Conservation (phyloP, 495 filamentous ascomycete genomes). For the Monascus purpureus region DNA sequence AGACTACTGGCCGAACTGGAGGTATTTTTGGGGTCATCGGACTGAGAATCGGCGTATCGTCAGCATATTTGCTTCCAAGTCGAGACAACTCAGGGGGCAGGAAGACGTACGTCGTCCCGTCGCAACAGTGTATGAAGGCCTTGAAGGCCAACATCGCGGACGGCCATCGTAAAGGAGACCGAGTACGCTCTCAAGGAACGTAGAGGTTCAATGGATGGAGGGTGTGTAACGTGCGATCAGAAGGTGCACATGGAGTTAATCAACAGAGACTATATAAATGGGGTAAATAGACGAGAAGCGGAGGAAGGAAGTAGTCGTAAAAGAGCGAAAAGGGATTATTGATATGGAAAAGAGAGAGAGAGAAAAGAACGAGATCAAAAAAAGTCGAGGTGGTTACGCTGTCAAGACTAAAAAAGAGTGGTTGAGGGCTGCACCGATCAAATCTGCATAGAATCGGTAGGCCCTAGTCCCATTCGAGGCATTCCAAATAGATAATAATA, state of each 20-base stretch:
- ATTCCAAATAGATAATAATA: too few relatives aligned
- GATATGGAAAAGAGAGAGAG: background rate
- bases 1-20: slow-evolving; percentile 42
- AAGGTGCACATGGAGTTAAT: too few relatives aligned
- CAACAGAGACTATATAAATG: too few relatives aligned
- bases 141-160: slow-evolving; percentile 10
- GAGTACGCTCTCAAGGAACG: too few relatives aligned
- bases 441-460: too few relatives aligned
- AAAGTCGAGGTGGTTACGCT: background rate
- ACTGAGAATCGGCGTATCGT: background rate
- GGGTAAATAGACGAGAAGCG: too few relatives aligned
- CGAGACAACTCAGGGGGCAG: too few relatives aligned
- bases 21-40: slow-evolving; percentile 9
- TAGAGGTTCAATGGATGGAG: too few relatives aligned
- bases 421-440: background rate
- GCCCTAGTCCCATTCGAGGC: too few relatives aligned
- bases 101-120: slow-evolving; percentile 4
- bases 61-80: too few relatives aligned
- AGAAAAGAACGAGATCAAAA: slow-evolving; percentile 4
- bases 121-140: slow-evolving; percentile 15
- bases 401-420: slow-evolving; percentile 2
- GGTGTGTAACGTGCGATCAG: too few relatives aligned
- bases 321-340: background rate
- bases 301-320: background rate
- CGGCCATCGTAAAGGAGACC: slow-evolving; percentile 13